Percentiles rank a stretch among this genome's conserved stretches.
Conservation (phyloP, 257 asterid genomes). For the Gentiana dahurica region DNA sequence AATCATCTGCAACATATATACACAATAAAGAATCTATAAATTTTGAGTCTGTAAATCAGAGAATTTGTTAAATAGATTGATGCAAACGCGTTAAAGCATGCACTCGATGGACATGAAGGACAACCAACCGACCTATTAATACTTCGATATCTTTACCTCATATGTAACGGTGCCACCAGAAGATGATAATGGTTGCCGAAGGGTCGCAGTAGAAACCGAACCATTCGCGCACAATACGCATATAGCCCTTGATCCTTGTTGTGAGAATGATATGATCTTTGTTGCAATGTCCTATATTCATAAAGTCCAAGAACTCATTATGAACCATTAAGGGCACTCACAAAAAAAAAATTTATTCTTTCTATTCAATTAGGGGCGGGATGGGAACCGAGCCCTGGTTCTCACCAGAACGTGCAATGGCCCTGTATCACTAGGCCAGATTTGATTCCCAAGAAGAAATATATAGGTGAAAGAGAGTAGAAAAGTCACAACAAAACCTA, state of each 20-base stretch:
- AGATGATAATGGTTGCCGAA: conserved; percentile 33
- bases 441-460: too few species aligned
- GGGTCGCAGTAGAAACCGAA: conserved; percentile 59
- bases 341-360: neutral
- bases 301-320: conserved; percentile 4
- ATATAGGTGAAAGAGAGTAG: too few species aligned
- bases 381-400: too few species aligned
- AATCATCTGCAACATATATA: too few species aligned
- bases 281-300: conserved; percentile 60
- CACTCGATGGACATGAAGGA: too few species aligned
- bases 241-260: conserved; percentile 50
- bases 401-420: too few species aligned
- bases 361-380: neutral
- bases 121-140: neutral
- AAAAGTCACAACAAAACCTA: too few species aligned
- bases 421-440: too few species aligned
- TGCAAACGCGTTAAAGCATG: too few species aligned
- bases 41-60: too few species aligned
- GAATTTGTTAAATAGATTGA: too few species aligned
- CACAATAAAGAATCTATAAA: too few species aligned
- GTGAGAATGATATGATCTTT: conserved; percentile 48
- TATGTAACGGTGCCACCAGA: conserved; percentile 71
- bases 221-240: conserved; percentile 70
- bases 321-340: neutral
- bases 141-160: conserved; percentile 40